Base-by-base conservation (phyloP, 2,329 filamentous ascomycete genomes). In the Fusarium bactridioides region DNA sequence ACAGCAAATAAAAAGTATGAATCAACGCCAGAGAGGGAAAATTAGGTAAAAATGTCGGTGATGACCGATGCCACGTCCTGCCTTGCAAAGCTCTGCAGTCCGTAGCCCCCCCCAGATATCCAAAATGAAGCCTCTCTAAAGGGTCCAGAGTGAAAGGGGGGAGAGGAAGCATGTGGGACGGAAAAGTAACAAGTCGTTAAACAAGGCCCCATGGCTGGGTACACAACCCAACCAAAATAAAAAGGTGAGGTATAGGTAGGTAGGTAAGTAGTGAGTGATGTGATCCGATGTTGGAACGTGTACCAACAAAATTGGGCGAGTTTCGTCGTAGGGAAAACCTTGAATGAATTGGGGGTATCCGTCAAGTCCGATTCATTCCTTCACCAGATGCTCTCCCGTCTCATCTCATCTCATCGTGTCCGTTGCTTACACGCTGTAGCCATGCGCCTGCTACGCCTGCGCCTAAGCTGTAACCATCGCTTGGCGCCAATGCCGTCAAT, bases 401-500 rank as follows among this genome's bases (percentile, higher is more conserved):
- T 61, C 66, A 64, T 74, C 74, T 69, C 70, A 54, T 76, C 57
- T 57, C 41, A 55, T 75, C 63, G 64, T 69, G 58, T 73, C 66
- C 60, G 71, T 75, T 68, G 64, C 70, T 69, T 70, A 72, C 63
- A 62, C 59, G 44, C 53, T 66, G 55, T 64, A 54, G 50, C 35
- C n/a, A 62, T 72, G 60, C 59, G 63, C 70, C 59, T 66, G 45
- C 48, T 73, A 73, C 67, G 69, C 73, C 71, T 66, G 66, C 69
- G 60, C 74, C 61, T 54, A 47, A 69, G 58, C 37, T 64, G 61
- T 59, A 55, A 47, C 60, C 44, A 57, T 71, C 54, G 55, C 61
- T 51, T 71, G 64, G 63, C 70, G 67, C 73, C 65, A 74, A 73
- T 74, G n/a, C 73, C 67, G 54, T 74, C 72, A 79, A 70, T 77